Conservation (phyloP, 2,329 filamentous ascomycete genomes). For the Elsinoe australis region DNA sequence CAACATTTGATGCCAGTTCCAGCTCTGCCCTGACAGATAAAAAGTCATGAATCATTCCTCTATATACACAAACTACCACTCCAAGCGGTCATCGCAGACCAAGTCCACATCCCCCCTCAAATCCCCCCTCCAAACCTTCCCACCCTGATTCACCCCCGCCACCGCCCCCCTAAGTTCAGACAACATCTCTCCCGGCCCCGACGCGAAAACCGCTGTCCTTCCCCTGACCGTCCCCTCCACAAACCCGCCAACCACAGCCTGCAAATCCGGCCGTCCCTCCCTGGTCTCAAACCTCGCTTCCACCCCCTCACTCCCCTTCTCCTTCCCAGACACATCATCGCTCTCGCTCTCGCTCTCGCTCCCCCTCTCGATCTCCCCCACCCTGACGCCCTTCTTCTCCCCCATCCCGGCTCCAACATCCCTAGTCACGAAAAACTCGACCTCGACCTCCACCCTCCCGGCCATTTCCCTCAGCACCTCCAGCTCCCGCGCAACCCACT, state of each 20-base stretch:
- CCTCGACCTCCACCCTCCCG: background rate
- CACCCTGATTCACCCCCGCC: conserved; percentile 15
- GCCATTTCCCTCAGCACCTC: conserved; percentile 8
- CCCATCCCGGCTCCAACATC: conserved; percentile 5
- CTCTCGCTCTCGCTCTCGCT: background rate
- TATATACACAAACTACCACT: no score
- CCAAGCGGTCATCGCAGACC: conserved; percentile 18
- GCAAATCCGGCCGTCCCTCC: conserved; percentile 16
- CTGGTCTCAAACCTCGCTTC: background rate
- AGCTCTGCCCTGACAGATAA: no score
- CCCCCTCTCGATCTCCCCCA: background rate
- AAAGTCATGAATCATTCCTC: no score
- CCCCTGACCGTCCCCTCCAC: conserved; percentile 15
- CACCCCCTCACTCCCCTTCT: background rate
- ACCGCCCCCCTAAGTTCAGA: conserved; percentile 16
- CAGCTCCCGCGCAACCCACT: conserved; percentile 17
- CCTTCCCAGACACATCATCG: background rate
- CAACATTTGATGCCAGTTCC: no score
- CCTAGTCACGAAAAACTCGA: conserved; percentile 19
- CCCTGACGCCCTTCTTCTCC: background rate
- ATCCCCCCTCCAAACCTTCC: conserved; percentile 19
- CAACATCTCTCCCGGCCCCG: conserved; percentile 18
- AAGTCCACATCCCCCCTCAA: conserved; percentile 17
- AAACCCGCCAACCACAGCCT: conserved; percentile 16
- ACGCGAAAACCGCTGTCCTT: conserved; percentile 16